Evolutionary conservation across 164 flowering plant species (phyloP).

Genomic region (Annona squamosa): DNA sequence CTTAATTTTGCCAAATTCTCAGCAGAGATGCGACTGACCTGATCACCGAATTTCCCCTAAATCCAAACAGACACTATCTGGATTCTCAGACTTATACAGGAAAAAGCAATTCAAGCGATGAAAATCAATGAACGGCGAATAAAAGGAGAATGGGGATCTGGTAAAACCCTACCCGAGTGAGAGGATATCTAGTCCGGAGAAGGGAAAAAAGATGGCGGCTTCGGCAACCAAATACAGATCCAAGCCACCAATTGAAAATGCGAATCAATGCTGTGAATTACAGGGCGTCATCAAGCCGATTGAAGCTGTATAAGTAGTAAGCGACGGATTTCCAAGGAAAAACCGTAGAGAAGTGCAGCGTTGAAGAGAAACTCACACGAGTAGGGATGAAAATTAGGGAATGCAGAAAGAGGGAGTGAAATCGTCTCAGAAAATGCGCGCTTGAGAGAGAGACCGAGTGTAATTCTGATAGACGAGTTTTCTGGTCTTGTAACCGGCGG

Average conservation of each 20-base stretch:
- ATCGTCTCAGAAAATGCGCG: not conserved
- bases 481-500: constrained; percentile 3
- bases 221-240: not conserved
- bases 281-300: not conserved
- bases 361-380: not conserved
- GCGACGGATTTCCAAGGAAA: no score
- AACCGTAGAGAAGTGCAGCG: not conserved
- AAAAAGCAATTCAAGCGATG: not conserved
- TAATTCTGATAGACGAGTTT: not conserved
- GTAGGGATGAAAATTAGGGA: not conserved
- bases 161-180: not conserved
- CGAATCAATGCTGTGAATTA: not conserved
- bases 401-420: not conserved
- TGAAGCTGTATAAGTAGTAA: not conserved
- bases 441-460: not conserved
- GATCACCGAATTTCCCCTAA: not conserved
- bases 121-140: not conserved
- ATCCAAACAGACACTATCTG: not conserved
- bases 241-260: not conserved
- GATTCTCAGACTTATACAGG: not conserved
- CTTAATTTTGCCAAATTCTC: not conserved
- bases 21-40: not conserved
- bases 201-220: not conserved
- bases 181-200: not conserved
- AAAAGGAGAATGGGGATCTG: not conserved